Conservation (phyloP, 805 yeast species). For the Saturnispora dispora region DNA sequence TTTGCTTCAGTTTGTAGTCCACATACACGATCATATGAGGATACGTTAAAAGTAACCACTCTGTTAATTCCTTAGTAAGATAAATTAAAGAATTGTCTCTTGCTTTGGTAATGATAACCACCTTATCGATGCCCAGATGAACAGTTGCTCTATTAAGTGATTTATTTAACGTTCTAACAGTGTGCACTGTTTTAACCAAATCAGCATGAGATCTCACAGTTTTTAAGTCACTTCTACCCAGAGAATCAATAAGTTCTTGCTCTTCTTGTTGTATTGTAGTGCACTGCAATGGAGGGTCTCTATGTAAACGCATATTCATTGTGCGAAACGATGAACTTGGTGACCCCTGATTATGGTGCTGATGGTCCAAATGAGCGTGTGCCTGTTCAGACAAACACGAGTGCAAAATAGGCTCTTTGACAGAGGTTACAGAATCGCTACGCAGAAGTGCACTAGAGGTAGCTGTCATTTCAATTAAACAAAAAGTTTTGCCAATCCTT, state of each 20-base stretch:
- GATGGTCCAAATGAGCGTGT: neutral
- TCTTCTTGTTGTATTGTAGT: conserved; percentile 1
- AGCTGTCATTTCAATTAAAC: conserved; percentile 29
- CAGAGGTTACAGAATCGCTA: neutral
- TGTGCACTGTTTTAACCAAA: conserved; percentile 72
- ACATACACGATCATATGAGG: conserved; percentile 45
- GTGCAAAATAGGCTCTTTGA: conserved; percentile 9
- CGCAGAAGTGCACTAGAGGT: conserved; percentile 2
- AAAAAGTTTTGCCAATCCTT: conserved; percentile 20
- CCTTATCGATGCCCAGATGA: conserved; percentile 56
- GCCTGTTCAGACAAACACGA: conserved; percentile 3
- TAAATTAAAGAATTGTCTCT: conserved; percentile 71
- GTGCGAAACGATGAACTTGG: conserved; percentile 2
- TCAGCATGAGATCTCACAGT: conserved; percentile 63
- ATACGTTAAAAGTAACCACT: conserved; percentile 50
- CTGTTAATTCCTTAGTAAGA: conserved; percentile 70
- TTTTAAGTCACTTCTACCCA: conserved; percentile 30
- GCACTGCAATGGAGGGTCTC: neutral
- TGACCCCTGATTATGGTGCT: neutral
- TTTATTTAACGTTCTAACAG: conserved; percentile 66
- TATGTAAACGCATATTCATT: neutral
- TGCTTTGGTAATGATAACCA: conserved; percentile 84
- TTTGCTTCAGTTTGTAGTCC: conserved; percentile 54
- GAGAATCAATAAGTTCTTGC: conserved; percentile 3
- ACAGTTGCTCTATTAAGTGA: conserved; percentile 64